Conservation (phyloP, 192 early-diverging fungal genomes). For the Rhizophagus prolifer region DNA sequence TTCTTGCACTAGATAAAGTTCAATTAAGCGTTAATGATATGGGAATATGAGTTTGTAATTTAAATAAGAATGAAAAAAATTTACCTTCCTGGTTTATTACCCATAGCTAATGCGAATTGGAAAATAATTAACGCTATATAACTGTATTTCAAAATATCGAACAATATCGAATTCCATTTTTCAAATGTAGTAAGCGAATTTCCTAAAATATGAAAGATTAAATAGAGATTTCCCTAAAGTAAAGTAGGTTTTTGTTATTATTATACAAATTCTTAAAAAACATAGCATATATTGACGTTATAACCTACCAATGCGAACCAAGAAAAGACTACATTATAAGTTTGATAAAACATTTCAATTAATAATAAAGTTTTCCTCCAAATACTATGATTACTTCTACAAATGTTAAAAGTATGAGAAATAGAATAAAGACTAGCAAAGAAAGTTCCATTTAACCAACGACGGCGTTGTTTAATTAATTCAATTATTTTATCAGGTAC, state of each 20-base stretch:
- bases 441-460: constrained; percentile 95
- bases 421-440: constrained; percentile 89
- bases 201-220: constrained; percentile 84
- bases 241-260: constrained; percentile 19
- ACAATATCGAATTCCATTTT: constrained; percentile 14
- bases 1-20: constrained; percentile 39
- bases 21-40: constrained; percentile 31
- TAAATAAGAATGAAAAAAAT: too few relatives aligned
- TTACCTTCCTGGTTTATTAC: constrained; percentile 91
- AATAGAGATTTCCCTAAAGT: constrained; percentile 77
- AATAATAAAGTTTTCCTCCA: constrained; percentile 70
- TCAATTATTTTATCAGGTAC: constrained; percentile 77
- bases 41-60: too few relatives aligned
- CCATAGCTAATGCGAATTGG: constrained; percentile 86
- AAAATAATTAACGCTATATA: constrained; percentile 80
- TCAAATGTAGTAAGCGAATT: constrained; percentile 38
- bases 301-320: constrained; percentile 84
- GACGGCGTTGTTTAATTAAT: constrained; percentile 91
- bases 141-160: constrained; percentile 44
- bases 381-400: constrained; percentile 70
- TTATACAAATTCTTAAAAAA: neutral
- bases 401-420: constrained; percentile 74
- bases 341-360: constrained; percentile 81
- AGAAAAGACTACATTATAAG: constrained; percentile 76
- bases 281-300: constrained; percentile 35